These are phyloP conservation scores for Mytilinidion resinicola DNA, from an alignment of 495 filamentous ascomycete species.

Conservation along the genomic window DNA sequence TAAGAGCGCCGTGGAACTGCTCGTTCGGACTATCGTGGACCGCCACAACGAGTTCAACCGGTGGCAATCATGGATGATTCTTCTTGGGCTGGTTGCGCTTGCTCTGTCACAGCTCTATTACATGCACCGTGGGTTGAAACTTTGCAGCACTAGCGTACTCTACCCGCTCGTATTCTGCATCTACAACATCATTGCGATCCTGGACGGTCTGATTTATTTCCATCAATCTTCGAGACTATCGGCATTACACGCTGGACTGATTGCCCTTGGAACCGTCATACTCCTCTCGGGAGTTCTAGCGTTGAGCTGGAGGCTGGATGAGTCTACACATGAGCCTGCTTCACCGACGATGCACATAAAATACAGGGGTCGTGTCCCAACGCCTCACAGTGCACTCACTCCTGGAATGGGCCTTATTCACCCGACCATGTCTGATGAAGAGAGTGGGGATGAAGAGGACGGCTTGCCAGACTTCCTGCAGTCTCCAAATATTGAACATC, in stretches of 20 bases:
- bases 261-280: constrained; percentile 79
- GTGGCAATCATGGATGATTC: constrained; percentile 94
- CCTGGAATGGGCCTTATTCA: constrained; percentile 66
- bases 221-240: constrained; percentile 74
- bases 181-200: constrained; percentile 97
- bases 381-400: constrained; percentile 55
- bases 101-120: constrained; percentile 93
- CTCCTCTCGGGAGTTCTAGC: constrained; percentile 83
- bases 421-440: constrained; percentile 20
- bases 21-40: constrained; percentile 88
- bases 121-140: constrained; percentile 84
- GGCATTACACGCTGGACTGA: constrained; percentile 69
- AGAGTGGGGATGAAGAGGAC: constrained; percentile 50
- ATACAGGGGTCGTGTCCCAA: constrained; percentile 39
- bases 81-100: constrained; percentile 72
- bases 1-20: constrained; percentile 91
- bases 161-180: constrained; percentile 99
- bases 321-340: constrained; percentile 45
- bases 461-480: constrained; percentile 19
- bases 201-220: constrained; percentile 97
- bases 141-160: constrained; percentile 91
- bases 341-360: constrained; percentile 6
- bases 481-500: neutral
- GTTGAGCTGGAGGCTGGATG: constrained; percentile 86
- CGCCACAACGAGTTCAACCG: constrained; percentile 89